Percentiles rank a stretch among this genome's conserved stretches.
Evolutionary conservation across 495 filamentous ascomycete genomes (phyloP).

Genomic region (Trypethelium eluteriae): DNA sequence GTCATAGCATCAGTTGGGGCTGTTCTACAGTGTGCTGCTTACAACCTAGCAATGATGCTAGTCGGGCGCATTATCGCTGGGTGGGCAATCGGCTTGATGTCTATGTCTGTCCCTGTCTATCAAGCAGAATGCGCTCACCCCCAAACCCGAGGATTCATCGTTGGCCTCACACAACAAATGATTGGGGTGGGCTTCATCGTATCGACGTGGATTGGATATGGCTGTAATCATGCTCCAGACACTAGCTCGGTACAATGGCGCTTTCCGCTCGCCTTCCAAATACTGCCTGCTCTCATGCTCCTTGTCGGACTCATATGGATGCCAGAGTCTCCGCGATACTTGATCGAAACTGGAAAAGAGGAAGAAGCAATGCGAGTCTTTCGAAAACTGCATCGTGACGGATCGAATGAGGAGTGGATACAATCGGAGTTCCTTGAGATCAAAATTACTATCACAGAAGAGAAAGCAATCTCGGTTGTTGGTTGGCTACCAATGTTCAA

Average conservation of each 20-base stretch:
- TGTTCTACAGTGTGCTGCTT: constrained; percentile 47
- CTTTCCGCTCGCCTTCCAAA: constrained; percentile 15
- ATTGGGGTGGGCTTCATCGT: constrained; percentile 17
- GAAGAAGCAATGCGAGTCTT: constrained; percentile 50
- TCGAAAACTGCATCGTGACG: constrained; percentile 44
- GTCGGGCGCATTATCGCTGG: constrained; percentile 56
- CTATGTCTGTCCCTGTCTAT: constrained; percentile 50
- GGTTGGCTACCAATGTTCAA: constrained; percentile 49
- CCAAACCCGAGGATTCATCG: constrained; percentile 8
- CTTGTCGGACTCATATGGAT: constrained; percentile 15
- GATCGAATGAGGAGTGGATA: constrained; percentile 45
- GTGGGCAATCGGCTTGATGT: constrained; percentile 53
- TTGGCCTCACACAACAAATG: constrained; percentile 12
- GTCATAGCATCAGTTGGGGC: constrained; percentile 49
- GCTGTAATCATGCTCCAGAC: constrained; percentile 10
- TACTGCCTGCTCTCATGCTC: constrained; percentile 13
- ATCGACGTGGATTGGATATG: constrained; percentile 19
- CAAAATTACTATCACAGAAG: constrained; percentile 41
- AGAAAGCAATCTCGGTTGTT: constrained; percentile 39
- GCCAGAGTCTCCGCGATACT: constrained; percentile 16
- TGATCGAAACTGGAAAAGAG: constrained; percentile 39
- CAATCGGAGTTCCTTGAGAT: constrained; percentile 44
- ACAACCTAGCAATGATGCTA: constrained; percentile 51
- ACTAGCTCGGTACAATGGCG: constrained; percentile 12
- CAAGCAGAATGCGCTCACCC: constrained; percentile 43